Percentiles rank a stretch among this genome's conserved stretches.
Conservation (phyloP, 2,329 filamentous ascomycete genomes). For the Penicillium sclerotiorum region DNA sequence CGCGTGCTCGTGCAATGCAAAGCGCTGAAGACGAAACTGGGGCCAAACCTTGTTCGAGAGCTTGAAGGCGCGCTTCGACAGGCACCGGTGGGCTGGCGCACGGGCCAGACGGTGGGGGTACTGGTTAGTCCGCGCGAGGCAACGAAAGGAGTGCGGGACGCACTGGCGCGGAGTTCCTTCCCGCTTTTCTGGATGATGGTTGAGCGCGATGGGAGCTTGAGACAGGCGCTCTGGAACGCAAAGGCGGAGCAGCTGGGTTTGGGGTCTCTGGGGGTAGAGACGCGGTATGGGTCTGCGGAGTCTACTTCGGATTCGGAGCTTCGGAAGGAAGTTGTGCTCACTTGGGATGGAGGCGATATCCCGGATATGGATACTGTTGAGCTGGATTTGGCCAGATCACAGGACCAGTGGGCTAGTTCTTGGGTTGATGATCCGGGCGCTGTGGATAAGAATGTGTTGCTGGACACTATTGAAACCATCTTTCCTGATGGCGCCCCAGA, state of each 20-base stretch:
- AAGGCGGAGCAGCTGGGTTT: conserved; percentile 42
- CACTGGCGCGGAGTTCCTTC: conserved; percentile 66
- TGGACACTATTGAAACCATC: conserved; percentile 31
- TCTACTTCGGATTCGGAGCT: conserved; percentile 12
- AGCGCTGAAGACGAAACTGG: conserved; percentile 44
- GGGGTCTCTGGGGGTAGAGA: conserved; percentile 42
- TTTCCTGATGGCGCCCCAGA: conserved; percentile 27
- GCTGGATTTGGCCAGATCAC: conserved; percentile 21
- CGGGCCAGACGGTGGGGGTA: conserved; percentile 66
- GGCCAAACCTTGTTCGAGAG: conserved; percentile 49
- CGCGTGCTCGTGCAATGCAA: conserved; percentile 53
- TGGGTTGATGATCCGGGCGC: conserved; percentile 27
- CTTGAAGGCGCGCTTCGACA: conserved; percentile 69
- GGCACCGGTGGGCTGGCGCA: conserved; percentile 73
- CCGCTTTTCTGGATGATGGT: conserved; percentile 68
- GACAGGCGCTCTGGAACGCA: conserved; percentile 51
- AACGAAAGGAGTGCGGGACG: conserved; percentile 76
- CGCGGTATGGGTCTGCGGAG: conserved; percentile 31
- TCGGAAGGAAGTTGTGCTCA: conserved; percentile 32
- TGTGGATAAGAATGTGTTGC: conserved; percentile 25
- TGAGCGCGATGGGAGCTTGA: conserved; percentile 39
- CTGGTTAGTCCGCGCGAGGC: conserved; percentile 70
- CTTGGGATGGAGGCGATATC: conserved; percentile 41
- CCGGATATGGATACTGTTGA: conserved; percentile 37
- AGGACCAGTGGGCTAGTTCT: conserved; percentile 32